These are phyloP conservation scores for Nitzschia sp. DNA, from an alignment of 108 stramenopile species.

Conservation along the genomic window DNA sequence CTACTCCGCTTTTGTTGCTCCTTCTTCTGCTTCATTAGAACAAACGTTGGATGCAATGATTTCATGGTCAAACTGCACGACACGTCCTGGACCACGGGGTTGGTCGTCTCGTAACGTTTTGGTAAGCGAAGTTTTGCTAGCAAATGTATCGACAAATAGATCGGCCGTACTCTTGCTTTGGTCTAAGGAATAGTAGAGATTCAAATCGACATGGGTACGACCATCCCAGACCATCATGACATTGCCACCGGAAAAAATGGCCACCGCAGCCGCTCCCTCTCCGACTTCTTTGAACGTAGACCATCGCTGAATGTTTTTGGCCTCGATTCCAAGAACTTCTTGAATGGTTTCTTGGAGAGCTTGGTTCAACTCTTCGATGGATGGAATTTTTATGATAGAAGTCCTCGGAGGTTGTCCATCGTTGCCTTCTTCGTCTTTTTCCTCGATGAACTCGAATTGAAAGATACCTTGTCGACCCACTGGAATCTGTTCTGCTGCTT, in stretches of 20 bases:
- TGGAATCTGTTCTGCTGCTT: constrained; percentile 59
- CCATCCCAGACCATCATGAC: constrained; percentile 44
- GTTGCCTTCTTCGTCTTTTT: background rate
- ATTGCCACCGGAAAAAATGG: constrained; percentile 14
- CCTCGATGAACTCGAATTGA: constrained; percentile 49
- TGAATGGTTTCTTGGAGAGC: constrained; percentile 5
- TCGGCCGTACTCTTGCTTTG: background rate
- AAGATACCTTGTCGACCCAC: constrained; percentile 60
- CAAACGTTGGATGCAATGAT: background rate
- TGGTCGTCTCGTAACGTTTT: constrained; percentile 51
- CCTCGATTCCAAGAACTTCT: background rate
- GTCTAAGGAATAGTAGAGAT: constrained; percentile 28
- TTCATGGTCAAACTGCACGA: constrained; percentile 35
- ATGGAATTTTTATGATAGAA: background rate
- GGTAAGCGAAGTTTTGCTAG: constrained; percentile 23
- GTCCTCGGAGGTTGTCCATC: background rate
- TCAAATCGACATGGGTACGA: constrained; percentile 38
- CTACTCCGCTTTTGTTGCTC: too few species aligned
- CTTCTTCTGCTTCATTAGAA: too few species aligned
- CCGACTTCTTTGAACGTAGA: constrained; percentile 14
- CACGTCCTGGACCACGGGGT: constrained; percentile 58
- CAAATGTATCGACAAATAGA: constrained; percentile 27
- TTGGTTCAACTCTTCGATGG: constrained; percentile 8
- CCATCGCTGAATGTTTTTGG: constrained; percentile 6
- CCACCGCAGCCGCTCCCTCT: constrained; percentile 11